Base-by-base conservation (phyloP, 2,329 filamentous ascomycete species). In the Penicillium digitatum region DNA sequence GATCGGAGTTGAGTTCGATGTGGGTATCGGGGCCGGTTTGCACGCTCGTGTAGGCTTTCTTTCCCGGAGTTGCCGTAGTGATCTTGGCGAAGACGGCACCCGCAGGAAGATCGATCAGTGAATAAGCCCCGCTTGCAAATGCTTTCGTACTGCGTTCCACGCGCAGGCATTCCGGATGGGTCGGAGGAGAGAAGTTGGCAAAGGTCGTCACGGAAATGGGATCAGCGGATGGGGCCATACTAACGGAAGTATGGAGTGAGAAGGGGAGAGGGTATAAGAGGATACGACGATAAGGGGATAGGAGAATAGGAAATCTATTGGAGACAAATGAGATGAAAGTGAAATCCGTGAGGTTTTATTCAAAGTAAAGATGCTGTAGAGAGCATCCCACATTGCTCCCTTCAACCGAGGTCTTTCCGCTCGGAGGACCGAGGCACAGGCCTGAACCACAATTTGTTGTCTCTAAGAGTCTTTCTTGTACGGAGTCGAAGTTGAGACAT, bases 1-100 rank as follows among this genome's bases (percentile, higher is more conserved):
- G 71, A 60, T 82, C 81, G 55, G 75, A 79, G 68, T 82, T 82
- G 5, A 83, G 74, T 61, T 83, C 81, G 61, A 83, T 80, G 67
- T 84, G 81, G 0, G 74, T 71, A 52, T 74, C 72, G 22, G 67
- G 66, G 1, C 74, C 75, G 1, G 77, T 77, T 61, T 84, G 81
- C 2, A 84, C 81, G 3, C 76, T 79, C 2, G 76, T 76, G 72
- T 81, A 83, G 27, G 77, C 76, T 29, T 76, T 75, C 5, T 64
- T 68, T 8, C 73, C 71, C 2, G 77, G 74, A 1, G 76, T 79
- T 16, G 77, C 73, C 31, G 64, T 72, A 5, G 77, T 79, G 59
- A 83, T 79, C 26, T 64, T 66, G 39, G 68, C 62, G 39, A 83
- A 80, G 61, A 81, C 61, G n/a, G 79, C 72, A 42, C 77, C 77